Evolutionary conservation across 2,329 filamentous ascomycete genomes (phyloP).

Genomic region (Xylaria digitata): DNA sequence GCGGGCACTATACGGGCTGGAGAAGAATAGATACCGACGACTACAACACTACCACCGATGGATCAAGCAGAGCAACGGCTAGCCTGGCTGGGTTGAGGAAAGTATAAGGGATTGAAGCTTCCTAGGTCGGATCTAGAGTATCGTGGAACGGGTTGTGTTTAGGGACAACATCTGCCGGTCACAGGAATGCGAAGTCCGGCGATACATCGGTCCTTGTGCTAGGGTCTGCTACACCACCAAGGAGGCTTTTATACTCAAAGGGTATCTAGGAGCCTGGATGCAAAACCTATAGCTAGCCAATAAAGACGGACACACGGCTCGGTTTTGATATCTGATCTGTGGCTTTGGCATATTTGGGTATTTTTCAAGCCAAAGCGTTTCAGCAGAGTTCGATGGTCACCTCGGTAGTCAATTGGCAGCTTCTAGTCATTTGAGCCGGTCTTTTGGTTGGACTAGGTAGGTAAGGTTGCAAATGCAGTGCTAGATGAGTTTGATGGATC

Average conservation of each 20-base stretch:
- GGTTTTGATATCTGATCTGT: not conserved
- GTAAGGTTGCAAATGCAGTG: not conserved
- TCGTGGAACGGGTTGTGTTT: constrained; percentile 19
- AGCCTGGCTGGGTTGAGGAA: not conserved
- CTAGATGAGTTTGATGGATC: not conserved
- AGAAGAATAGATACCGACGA: constrained; percentile 2
- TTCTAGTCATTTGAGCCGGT: not conserved
- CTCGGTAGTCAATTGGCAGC: not conserved
- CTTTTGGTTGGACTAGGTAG: not conserved
- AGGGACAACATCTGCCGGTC: not conserved
- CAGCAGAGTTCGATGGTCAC: constrained; percentile 3
- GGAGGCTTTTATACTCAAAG: constrained; percentile 8
- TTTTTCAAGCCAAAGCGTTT: constrained; percentile 19
- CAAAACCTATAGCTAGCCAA: constrained; percentile 18
- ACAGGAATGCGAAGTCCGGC: constrained; percentile 7
- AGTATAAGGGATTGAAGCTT: not conserved
- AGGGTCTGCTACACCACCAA: constrained; percentile 16
- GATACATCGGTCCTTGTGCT: not conserved
- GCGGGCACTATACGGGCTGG: not conserved
- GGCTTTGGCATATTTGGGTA: not conserved
- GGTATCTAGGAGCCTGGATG: constrained; percentile 5
- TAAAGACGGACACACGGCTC: not conserved
- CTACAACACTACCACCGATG: constrained; percentile 1
- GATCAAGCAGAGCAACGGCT: not conserved
- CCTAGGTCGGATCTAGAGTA: constrained; percentile 3